Evolutionary conservation across 1,139 yeast genomes (phyloP).

Genomic region (Candida mesenterica): DNA sequence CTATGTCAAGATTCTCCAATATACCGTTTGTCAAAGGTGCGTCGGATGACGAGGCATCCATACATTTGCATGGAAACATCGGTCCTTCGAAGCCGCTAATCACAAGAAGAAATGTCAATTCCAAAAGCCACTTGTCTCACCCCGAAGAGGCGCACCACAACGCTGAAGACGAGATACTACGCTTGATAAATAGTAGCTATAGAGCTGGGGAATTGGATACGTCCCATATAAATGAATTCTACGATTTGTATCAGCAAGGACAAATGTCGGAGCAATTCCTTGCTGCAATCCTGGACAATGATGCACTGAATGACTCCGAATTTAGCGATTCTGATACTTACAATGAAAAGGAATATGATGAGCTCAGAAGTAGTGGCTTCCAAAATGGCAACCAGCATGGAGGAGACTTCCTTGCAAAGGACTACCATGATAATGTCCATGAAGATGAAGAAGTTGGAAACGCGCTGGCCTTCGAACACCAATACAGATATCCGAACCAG

Average conservation of each 20-base stretch:
- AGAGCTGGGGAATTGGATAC: constrained; percentile 8
- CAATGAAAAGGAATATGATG: constrained; percentile 13
- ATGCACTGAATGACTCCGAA: background rate
- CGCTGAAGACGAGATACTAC: constrained; percentile 14
- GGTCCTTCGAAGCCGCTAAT: constrained; percentile 41
- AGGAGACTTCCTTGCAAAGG: constrained; percentile 4
- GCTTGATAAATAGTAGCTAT: constrained; percentile 8
- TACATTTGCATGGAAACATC: constrained; percentile 37
- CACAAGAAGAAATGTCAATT: constrained; percentile 9
- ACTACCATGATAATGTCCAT: too few species aligned
- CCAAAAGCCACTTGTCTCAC: background rate
- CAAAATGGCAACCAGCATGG: constrained; percentile 2
- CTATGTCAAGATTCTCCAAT: too few species aligned
- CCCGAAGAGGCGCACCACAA: background rate
- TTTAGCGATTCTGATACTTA: constrained; percentile 12
- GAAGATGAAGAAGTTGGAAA: constrained; percentile 11
- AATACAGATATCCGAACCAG: too few species aligned
- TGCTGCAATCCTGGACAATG: background rate
- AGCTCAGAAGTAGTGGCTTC: too few species aligned
- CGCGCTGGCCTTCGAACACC: too few species aligned
- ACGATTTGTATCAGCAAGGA: constrained; percentile 12
- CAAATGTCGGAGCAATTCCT: constrained; percentile 3
- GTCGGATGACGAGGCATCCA: constrained; percentile 47
- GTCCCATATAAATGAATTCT: constrained; percentile 13
- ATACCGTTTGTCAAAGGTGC: constrained; percentile 38